These are phyloP conservation scores for Chaetomiaceae sp. DNA, from an alignment of 2,329 filamentous ascomycete genomes.

Conservation along the genomic window DNA sequence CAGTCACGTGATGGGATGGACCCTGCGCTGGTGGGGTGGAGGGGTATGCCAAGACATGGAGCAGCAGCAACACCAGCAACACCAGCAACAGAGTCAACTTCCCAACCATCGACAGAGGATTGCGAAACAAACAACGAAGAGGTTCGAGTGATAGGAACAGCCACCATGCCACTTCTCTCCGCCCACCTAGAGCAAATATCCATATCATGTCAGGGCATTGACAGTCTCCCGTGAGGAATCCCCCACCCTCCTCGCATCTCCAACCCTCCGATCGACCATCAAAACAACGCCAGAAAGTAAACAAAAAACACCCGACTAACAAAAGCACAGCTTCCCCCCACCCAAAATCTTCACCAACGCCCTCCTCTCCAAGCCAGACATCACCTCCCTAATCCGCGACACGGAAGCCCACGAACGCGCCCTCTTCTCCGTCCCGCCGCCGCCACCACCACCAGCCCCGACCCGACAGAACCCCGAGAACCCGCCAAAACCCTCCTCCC, in stretches of 20 bases:
- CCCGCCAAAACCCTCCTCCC: conserved; percentile 40
- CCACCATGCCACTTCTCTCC: conserved; percentile 61
- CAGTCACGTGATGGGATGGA: too few species aligned
- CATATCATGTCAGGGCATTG: conserved; percentile 70
- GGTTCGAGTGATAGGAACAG: not conserved
- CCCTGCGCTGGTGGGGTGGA: too few species aligned
- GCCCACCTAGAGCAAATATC: conserved; percentile 73
- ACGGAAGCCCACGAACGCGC: conserved; percentile 92
- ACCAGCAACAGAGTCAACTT: too few species aligned
- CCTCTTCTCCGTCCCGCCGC: conserved; percentile 83
- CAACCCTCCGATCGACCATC: not conserved
- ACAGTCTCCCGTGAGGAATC: conserved; percentile 67
- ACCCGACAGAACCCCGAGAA: conserved; percentile 34
- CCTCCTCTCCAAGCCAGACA: conserved; percentile 81
- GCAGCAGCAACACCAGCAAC: too few species aligned
- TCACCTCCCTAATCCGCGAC: conserved; percentile 89
- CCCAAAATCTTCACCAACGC: conserved; percentile 97
- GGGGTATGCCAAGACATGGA: too few species aligned
- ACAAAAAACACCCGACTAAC: not conserved
- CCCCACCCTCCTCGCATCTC: not conserved
- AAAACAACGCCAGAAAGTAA: not conserved
- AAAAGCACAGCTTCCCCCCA: conserved; percentile 65
- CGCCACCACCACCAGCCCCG: conserved; percentile 43
- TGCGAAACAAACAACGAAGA: not conserved
- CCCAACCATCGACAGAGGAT: too few species aligned